These are phyloP conservation scores for Helicostylum pulchrum DNA, from an alignment of 192 early-diverging fungal genomes.

Conservation along the genomic window DNA sequence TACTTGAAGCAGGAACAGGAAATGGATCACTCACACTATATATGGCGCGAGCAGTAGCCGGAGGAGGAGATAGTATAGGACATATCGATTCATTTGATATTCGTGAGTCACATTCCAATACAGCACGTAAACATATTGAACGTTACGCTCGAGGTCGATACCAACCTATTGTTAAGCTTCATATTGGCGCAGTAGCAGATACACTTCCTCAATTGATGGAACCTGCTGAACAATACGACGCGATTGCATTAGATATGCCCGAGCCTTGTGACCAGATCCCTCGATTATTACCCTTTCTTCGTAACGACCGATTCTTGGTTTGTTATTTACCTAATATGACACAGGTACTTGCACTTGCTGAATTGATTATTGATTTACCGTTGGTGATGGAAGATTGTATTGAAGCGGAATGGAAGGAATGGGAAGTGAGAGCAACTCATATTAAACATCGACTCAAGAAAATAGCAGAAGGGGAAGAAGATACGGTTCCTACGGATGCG, in stretches of 20 bases:
- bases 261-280: slow-evolving; percentile 37
- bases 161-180: slow-evolving; percentile 40
- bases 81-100: slow-evolving; percentile 57
- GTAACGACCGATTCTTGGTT: slow-evolving; percentile 50
- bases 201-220: background rate
- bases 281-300: slow-evolving; percentile 36
- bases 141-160: slow-evolving; percentile 52
- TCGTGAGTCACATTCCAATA: slow-evolving; percentile 33
- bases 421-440: slow-evolving; percentile 47
- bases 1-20: slow-evolving; percentile 68
- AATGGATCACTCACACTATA: slow-evolving; percentile 63
- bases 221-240: slow-evolving; percentile 35
- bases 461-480: background rate
- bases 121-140: slow-evolving; percentile 47
- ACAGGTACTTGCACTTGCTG: slow-evolving; percentile 46
- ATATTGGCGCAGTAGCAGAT: slow-evolving; percentile 35
- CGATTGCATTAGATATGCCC: slow-evolving; percentile 48
- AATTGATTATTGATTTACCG: slow-evolving; percentile 28
- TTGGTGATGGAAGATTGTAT: slow-evolving; percentile 41
- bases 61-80: slow-evolving; percentile 8
- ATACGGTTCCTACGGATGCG: background rate
- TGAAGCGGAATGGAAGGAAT: slow-evolving; percentile 51
- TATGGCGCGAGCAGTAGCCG: slow-evolving; percentile 50
- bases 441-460: slow-evolving; percentile 33
- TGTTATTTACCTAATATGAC: slow-evolving; percentile 59